phyloP scores from a whole-genome alignment of 1,284 basidiomycete species.

The Anthracocystis walkeri region DNA sequence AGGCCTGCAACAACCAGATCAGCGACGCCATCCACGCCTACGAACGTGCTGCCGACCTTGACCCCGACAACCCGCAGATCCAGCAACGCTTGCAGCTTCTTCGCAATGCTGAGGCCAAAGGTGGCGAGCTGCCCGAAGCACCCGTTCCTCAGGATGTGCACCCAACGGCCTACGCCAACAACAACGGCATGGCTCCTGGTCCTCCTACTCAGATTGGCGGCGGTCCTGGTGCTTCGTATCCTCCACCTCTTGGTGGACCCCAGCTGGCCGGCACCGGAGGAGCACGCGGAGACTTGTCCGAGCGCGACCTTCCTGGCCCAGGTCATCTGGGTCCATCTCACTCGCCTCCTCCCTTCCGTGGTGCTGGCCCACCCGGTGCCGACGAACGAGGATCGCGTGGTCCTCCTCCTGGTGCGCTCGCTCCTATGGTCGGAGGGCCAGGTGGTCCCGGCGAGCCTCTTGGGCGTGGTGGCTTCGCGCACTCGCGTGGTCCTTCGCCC shows the following conservation, averaged over 20 bases:
- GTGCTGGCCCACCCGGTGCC: conserved; percentile 45
- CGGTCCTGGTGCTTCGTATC: conserved; percentile 37
- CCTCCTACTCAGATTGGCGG: conserved; percentile 60
- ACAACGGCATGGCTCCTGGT: conserved; percentile 53
- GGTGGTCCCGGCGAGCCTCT: conserved; percentile 25
- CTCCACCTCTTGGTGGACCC: conserved; percentile 41
- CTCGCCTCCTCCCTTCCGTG: conserved; percentile 57
- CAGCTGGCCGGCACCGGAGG: conserved; percentile 48
- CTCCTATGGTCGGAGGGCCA: conserved; percentile 41
- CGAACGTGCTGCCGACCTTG: conserved; percentile 64
- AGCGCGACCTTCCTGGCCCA: conserved; percentile 57
- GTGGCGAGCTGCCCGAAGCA: conserved; percentile 80
- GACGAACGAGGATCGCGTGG: conserved; percentile 54
- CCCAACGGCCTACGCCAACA: conserved; percentile 81
- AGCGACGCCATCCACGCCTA: conserved; percentile 98
- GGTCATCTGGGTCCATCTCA: conserved; percentile 46
- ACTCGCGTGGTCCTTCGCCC: conserved; percentile 50
- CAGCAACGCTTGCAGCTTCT: conserved; percentile 73
- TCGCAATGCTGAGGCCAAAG: conserved; percentile 83
- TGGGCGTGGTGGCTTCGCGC: conserved; percentile 38
- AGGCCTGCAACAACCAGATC: conserved; percentile 99
- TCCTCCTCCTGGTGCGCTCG: conserved; percentile 40
- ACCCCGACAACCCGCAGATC: conserved; percentile 64
- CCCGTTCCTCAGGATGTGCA: conserved; percentile 94
- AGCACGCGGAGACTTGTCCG: conserved; percentile 30